Evolutionary conservation across 345 rosid genomes (phyloP).

Genomic region (Populus nigra): DNA sequence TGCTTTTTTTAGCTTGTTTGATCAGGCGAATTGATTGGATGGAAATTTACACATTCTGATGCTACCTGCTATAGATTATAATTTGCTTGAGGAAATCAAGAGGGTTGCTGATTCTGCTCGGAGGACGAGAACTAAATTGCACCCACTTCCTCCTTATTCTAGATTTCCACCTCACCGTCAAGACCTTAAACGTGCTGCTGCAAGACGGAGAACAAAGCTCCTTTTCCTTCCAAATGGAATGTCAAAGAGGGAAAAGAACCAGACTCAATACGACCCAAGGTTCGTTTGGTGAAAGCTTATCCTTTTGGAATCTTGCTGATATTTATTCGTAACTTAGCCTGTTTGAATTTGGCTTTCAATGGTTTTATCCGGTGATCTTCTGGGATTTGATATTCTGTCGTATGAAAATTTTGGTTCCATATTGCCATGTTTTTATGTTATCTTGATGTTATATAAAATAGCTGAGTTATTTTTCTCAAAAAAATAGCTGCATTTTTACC

Average conservation of each 20-base stretch:
- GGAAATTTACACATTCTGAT: background rate
- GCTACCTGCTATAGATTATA: slow-evolving; percentile 49
- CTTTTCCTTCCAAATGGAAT: slow-evolving; percentile 66
- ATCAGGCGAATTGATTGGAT: background rate
- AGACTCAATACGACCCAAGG: slow-evolving; percentile 46
- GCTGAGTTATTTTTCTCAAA: background rate
- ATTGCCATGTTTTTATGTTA: background rate
- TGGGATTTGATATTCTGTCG: background rate
- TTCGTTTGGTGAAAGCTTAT: slow-evolving; percentile 2
- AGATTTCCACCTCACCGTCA: slow-evolving; percentile 37
- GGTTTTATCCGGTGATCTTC: background rate
- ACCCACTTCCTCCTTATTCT: slow-evolving; percentile 35
- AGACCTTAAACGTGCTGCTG: slow-evolving; percentile 52
- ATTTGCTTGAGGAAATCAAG: slow-evolving; percentile 76
- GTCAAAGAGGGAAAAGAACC: slow-evolving; percentile 68
- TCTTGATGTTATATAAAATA: too few species aligned
- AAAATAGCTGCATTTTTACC: background rate
- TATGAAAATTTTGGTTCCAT: background rate
- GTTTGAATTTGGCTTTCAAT: background rate
- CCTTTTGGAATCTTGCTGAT: background rate
- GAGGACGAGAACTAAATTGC: slow-evolving; percentile 52
- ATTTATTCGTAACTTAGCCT: background rate
- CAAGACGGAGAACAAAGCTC: slow-evolving; percentile 55
- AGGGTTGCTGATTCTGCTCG: slow-evolving; percentile 70
- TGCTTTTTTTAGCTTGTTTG: background rate